Percentiles rank a stretch among this genome's conserved stretches.
phyloP scores from a whole-genome alignment of 1,284 basidiomycete genomes.

The Apiotrichum veenhuisii region DNA sequence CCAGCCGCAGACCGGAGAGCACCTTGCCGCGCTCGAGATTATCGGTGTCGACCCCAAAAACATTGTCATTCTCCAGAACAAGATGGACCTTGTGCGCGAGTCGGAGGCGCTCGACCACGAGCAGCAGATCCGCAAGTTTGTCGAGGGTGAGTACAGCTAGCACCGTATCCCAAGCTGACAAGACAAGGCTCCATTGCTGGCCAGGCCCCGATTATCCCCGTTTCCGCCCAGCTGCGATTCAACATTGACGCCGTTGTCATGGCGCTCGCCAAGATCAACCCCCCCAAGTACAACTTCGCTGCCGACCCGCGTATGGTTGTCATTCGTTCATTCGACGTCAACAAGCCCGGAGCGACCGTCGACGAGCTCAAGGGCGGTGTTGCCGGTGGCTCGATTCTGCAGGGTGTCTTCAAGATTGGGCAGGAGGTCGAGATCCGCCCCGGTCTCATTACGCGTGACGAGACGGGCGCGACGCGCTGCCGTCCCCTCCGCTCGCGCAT shows the following conservation, averaged over 20 bases:
- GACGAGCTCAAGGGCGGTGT: conserved; percentile 97
- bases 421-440: conserved; percentile 97
- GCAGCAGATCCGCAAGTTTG: conserved; percentile 87
- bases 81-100: conserved; percentile 93
- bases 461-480: conserved; percentile 82
- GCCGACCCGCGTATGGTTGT: conserved; percentile 91
- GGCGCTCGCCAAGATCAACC: conserved; percentile 94
- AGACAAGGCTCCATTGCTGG: conserved; percentile 88
- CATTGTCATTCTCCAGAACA: conserved; percentile 97
- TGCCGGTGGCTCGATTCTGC: conserved; percentile 92
- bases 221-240: conserved; percentile 97
- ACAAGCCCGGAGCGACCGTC: conserved; percentile 96
- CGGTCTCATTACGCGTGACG: conserved; percentile 94
- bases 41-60: conserved; percentile 87
- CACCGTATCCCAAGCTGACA: neutral
- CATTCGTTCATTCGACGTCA: conserved; percentile 99
- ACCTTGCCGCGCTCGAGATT: conserved; percentile 97
- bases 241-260: conserved; percentile 99
- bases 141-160: conserved; percentile 62
- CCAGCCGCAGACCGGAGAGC: conserved; percentile 97
- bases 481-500: conserved; percentile 91
- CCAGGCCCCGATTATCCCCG: conserved; percentile 94
- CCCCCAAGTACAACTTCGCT: conserved; percentile 88
- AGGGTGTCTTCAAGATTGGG: conserved; percentile 78
- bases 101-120: conserved; percentile 86